Conservation (phyloP, 805 yeast species). For the Metahyphopichia silvanorum region DNA sequence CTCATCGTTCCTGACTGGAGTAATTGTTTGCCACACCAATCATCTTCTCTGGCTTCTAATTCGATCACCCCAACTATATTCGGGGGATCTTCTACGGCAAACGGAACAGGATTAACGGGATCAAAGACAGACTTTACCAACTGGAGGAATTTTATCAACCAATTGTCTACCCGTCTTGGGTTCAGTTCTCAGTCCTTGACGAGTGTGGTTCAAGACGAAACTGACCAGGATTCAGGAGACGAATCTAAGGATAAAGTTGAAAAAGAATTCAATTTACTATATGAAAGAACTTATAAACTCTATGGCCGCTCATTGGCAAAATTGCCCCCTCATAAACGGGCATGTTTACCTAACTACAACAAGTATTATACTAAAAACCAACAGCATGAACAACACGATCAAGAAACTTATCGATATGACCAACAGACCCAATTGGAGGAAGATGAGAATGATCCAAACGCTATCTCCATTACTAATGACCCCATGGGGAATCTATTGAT, state of each 20-base stretch:
- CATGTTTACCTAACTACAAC: slow-evolving; percentile 37
- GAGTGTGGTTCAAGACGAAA: slow-evolving; percentile 17
- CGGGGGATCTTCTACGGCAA: slow-evolving; percentile 23
- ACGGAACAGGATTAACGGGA: slow-evolving; percentile 8
- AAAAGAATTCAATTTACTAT: slow-evolving; percentile 28
- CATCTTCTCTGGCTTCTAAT: slow-evolving; percentile 10
- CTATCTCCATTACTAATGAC: slow-evolving; percentile 38
- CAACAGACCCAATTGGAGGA: slow-evolving; percentile 23
- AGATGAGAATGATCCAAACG: slow-evolving; percentile 26
- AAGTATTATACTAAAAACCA: slow-evolving; percentile 19
- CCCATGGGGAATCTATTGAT: slow-evolving; percentile 39
- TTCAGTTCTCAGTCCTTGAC: slow-evolving; percentile 28
- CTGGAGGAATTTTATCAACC: slow-evolving; percentile 34
- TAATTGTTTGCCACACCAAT: slow-evolving; percentile 30
- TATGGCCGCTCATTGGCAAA: slow-evolving; percentile 36
- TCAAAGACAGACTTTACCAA: slow-evolving; percentile 28
- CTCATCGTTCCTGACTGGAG: slow-evolving; percentile 42
- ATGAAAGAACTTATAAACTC: slow-evolving; percentile 34
- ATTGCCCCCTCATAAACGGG: slow-evolving; percentile 34
- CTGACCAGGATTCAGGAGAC: slow-evolving; percentile 5
- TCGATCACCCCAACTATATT: slow-evolving; percentile 18
- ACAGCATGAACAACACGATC: slow-evolving; percentile 3
- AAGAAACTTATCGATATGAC: slow-evolving; percentile 9
- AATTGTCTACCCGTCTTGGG: slow-evolving; percentile 33
- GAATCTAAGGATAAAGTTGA: slow-evolving; percentile 18